Base-by-base conservation (phyloP, 768 basidiomycete genomes). In the Lyophyllum atratum region DNA sequence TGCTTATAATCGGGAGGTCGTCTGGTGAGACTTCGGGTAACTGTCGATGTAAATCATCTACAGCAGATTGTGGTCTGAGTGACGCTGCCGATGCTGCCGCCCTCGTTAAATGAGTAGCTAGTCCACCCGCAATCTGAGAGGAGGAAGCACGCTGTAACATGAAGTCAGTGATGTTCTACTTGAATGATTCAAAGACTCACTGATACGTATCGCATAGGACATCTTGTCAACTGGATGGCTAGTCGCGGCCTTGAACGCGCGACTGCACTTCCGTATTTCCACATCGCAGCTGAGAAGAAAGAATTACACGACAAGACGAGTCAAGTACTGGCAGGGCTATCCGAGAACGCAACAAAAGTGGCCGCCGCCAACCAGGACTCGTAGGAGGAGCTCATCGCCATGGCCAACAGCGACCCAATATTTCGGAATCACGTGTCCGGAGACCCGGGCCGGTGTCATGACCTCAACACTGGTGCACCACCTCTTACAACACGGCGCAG, bases 1-100 rank as follows among this genome's bases (percentile, higher is more conserved):
- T 76, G 54, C 78, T 85, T 31, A 80, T 73, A 49, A 80, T 78
- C 4, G 85, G 85, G 7, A 84, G 64, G 65, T 81, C 76, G 54
- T 79, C 77, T 19, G 67, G 58, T 2, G 61, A 62, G 17, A 74
- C 70, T 15, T 70, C 66, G 14, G 70, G 57, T 24, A 67, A 60
- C 10, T 55, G 64, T 46, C 61, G 59, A 24, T 51, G 52, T 49
- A 52, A 52, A 43, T 64, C 63, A 24, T 62, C 57, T 21, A 43
- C 54, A 11, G 65, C 42, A 11, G 63, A 3, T 42, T 52, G 52
- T 8, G 63, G 40, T 15, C 63, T 58, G 7, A 61, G 24, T 14
- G 66, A 63, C 19, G 68, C 62, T 21, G 65, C 68, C 34, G 67
- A 68, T 28, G 67, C 68, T 25, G 66, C 59, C 25, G 61, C 54